Evolutionary conservation across 306 rosid species (phyloP), one percentile per base, ranked within the genome.

Genomic region (Urtica urens): DNA sequence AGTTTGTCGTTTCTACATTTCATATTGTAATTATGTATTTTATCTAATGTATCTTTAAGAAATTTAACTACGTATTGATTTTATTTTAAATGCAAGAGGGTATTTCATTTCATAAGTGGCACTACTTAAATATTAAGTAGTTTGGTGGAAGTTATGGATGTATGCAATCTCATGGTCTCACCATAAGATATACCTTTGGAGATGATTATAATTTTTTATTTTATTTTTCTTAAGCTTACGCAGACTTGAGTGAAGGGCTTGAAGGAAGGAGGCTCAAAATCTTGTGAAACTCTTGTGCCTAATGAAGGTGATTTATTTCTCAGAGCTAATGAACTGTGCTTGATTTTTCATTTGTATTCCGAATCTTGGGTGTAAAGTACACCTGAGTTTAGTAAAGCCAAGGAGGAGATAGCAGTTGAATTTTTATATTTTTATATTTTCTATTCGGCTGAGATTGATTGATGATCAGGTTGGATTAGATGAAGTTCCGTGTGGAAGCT

Each of bases 401-500:
- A n/a, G n/a, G n/a, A n/a, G n/a, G n/a, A n/a, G n/a, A n/a, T n/a
- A n/a, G n/a, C n/a, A n/a, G n/a, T n/a, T n/a, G 33, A 4, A 28
- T 28, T 28, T 10, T 28, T 28, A 10, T 28, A 28, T 28, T 28
- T n/a, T 35, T 35, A 5, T 35, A 56, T 21, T 41, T 28, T 38
- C 39, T n/a, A 29, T 53, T 49, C 16, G 21, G 45, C n/a, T n/a
- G n/a, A 41, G 53, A 49, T 48, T 63, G 23, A 21, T 53, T 63
- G 60, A 49, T 38, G 65, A 45, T 55, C 63, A 59, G 67, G 65
- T 72, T 60, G 72, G 64, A 73, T 57, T 59, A 71, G 53, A 90
- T 85, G 99, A 81, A 79, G 87, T 64, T 31, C 60, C 69, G 60
- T 58, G 52, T 51, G 63, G 63, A 65, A 64, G 68, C 70, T 67